Evolutionary conservation across 805 yeast species (phyloP), one percentile per base, ranked within the genome.

Genomic region (Starmerella floricola): DNA sequence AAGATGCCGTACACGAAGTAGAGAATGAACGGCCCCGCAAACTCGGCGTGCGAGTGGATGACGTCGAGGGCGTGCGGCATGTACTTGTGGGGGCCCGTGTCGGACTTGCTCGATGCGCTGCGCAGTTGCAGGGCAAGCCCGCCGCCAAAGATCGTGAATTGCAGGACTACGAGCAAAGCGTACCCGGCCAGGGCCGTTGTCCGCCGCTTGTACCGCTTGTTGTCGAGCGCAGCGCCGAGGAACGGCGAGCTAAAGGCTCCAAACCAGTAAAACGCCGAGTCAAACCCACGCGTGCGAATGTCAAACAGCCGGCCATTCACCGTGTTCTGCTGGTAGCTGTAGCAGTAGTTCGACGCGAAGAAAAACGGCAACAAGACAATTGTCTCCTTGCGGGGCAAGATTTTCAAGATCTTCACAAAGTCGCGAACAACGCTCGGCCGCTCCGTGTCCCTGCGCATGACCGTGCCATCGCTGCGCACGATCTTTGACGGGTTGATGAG

Each of bases 281-380:
- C 76, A 54, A 76, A 66, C 3, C 80, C 72, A 50, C 81, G 66
- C 17, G 81, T 72, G 57, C 79, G 66, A 45, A 74, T 58, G 52
- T 69, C 73, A 60, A 76, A 76, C 37, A 70, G 62, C 17, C 70
- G 72, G 31, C 69, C 71, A 55, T 75, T 75, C 58, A 69, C 64
- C 45, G 71, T 74, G 56, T 74, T 73, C 53, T 72, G 74, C 59
- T 76, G 79, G 58, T 76, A 76, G 35, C 79, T 72, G 64, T 74
- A 74, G 62, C 74, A 76, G 76, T 76, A 76, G 63, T 76, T 76
- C 29, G 80, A 72, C 23, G 77, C 67, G 50, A 72, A 70, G 56
- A 75, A 76, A 72, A 73, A 67, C 34, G 81, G 81, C 66, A 76
- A 69, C 56, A 74, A 52, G 20, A 69, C 56, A 36, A 68, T 54